phyloP scores from a whole-genome alignment of 2,329 filamentous ascomycete species.

The Fusarium sp. region DNA sequence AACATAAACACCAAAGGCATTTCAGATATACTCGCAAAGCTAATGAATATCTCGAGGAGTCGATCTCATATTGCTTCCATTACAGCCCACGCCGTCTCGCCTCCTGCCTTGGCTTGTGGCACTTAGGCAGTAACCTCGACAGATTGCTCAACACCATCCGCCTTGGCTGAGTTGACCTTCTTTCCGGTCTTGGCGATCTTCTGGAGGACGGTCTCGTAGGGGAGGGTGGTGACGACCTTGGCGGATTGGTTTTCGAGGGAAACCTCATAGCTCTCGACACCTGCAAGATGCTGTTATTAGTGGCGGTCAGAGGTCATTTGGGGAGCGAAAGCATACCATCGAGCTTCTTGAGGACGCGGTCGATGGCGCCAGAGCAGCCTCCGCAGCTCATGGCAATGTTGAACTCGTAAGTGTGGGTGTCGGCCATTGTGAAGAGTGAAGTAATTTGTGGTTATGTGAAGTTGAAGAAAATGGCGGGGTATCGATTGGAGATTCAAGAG shows the following conservation, averaged over 20 bases:
- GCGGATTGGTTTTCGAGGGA: slow-evolving; percentile 88
- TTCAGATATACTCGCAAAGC: slow-evolving; percentile 32
- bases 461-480: slow-evolving; percentile 38
- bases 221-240: slow-evolving; percentile 76
- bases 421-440: slow-evolving; percentile 67
- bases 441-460: not conserved
- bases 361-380: slow-evolving; percentile 94
- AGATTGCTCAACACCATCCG: slow-evolving; percentile 71
- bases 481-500: slow-evolving; percentile 19
- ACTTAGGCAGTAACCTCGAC: slow-evolving; percentile 57
- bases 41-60: slow-evolving; percentile 34
- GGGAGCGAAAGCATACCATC: slow-evolving; percentile 70
- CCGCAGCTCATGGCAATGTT: slow-evolving; percentile 93
- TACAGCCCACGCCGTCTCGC: slow-evolving; percentile 3
- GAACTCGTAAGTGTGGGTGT: slow-evolving; percentile 93
- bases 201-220: slow-evolving; percentile 83
- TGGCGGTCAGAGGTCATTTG: not conserved
- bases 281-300: slow-evolving; percentile 58
- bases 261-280: slow-evolving; percentile 87
- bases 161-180: slow-evolving; percentile 82
- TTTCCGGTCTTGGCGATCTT: slow-evolving; percentile 98
- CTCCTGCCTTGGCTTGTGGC: not conserved
- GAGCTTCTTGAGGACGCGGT: slow-evolving; percentile 91
- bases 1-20: slow-evolving; percentile 38
- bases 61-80: slow-evolving; percentile 6